phyloP scores from a whole-genome alignment of 768 basidiomycete species.

The Panaeolus papilionaceus region DNA sequence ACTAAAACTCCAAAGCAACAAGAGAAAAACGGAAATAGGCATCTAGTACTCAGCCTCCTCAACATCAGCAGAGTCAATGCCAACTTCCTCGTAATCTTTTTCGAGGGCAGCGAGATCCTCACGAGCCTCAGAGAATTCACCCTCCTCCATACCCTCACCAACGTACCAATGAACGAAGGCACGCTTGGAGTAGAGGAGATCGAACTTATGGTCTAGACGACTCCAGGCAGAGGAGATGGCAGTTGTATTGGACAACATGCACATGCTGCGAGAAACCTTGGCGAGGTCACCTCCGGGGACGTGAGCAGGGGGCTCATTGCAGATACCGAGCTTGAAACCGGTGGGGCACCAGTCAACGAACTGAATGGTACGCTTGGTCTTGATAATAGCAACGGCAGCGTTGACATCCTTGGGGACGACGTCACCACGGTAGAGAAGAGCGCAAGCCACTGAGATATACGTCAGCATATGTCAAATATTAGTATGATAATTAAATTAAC shows the following conservation, averaged over 20 bases:
- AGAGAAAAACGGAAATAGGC: conserved; percentile 18
- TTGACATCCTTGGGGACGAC: conserved; percentile 97
- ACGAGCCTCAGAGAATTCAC: conserved; percentile 98
- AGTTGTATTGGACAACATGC: conserved; percentile 96
- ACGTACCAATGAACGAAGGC: conserved; percentile 96
- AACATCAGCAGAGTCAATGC: conserved; percentile 75
- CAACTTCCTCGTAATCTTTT: conserved; percentile 93
- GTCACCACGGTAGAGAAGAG: conserved; percentile 92
- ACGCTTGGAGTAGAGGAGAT: conserved; percentile 96
- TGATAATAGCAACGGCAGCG: conserved; percentile 90
- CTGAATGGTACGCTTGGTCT: conserved; percentile 97
- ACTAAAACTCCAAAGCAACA: conserved; percentile 23
- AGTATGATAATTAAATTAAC: conserved; percentile 33
- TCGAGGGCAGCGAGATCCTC: conserved; percentile 98
- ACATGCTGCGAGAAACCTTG: conserved; percentile 91
- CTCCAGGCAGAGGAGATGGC: conserved; percentile 96
- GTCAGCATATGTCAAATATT: conserved; percentile 22
- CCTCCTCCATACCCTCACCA: conserved; percentile 99
- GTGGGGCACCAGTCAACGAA: conserved; percentile 99
- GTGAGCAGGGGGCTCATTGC: conserved; percentile 92
- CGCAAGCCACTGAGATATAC: conserved; percentile 77
- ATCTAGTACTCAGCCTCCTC: conserved; percentile 72
- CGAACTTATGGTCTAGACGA: conserved; percentile 96
- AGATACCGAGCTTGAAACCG: conserved; percentile 98
- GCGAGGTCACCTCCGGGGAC: conserved; percentile 97